Evolutionary conservation across 345 rosid genomes (phyloP), one percentile per base, ranked within the genome.

Genomic region (Eucalyptus curtisii): DNA sequence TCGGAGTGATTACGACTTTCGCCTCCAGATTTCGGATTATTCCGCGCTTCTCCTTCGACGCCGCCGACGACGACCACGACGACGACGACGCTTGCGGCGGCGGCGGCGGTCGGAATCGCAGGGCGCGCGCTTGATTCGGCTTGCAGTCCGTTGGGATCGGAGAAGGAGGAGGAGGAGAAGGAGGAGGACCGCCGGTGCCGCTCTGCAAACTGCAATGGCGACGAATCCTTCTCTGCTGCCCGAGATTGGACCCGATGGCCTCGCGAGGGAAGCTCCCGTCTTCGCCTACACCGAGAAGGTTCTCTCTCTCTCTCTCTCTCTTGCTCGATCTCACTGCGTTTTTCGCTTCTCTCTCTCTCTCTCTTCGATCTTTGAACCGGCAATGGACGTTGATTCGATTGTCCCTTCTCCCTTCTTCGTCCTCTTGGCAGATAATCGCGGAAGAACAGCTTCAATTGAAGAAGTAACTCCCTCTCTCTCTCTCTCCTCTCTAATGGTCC

Each of bases 211-310:
- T 10, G 86, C 42, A 88, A 89, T 89, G 90, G 88, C 90, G 57
- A 57, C 19, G 20, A 93, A 94, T 94, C 95, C 95, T 85, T 91
- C 94, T 37, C 93, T 97, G 49, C 92, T 85, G 89, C 93, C 95
- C 42, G 94, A 95, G 96, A 97, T 97, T 92, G 98, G 99, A 25
- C 95, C 99, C 86, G 99, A 96, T 79, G 99, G 99, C 79, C 94
- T 98, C 90, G 88, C 97, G 7, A 90, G 96, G 89, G 99, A 98
- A 94, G 94, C 96, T 86, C 96, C 98, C 15, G 93, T 96, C 90
- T 95, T 97, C 89, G 94, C 98, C 92, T 98, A 97, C 89, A 98
- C 99, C 10, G 99, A 96, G 93, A 95, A 93, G 98, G 98, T 98
- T 25, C 49, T n/a, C 47, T 42, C 59, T 87, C 49, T 89, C 52